Conservation (phyloP, 148 eudicot species). For the Polygonum maritimum region DNA sequence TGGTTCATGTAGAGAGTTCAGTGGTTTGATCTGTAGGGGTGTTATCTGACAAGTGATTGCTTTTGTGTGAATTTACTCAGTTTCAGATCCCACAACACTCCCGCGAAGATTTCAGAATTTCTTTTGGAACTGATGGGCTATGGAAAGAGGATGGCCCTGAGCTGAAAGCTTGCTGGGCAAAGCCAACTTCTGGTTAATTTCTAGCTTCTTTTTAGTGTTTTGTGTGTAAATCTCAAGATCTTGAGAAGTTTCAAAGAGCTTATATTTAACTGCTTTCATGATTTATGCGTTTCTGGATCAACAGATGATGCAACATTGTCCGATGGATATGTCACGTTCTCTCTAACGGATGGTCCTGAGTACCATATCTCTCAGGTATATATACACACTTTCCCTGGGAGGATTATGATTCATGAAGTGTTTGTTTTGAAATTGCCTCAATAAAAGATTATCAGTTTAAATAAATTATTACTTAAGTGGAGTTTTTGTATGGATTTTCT, state of each 20-base stretch:
- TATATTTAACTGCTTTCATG: neutral
- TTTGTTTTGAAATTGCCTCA: neutral
- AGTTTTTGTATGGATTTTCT: neutral
- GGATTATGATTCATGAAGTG: neutral
- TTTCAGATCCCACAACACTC: constrained; percentile 21
- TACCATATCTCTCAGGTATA: constrained; percentile 91
- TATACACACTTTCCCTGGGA: neutral
- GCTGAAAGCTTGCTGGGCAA: constrained; percentile 74
- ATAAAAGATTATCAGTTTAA: neutral
- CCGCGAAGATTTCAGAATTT: constrained; percentile 7
- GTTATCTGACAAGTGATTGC: neutral
- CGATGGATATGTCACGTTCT: constrained; percentile 79
- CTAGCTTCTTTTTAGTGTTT: neutral
- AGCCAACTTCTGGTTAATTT: constrained; percentile 40
- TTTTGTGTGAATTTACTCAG: constrained; percentile 15
- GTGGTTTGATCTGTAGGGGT: neutral
- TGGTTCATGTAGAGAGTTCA: neutral
- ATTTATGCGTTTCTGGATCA: constrained; percentile 15
- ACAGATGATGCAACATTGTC: constrained; percentile 44
- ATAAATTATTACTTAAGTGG: neutral
- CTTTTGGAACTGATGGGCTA: constrained; percentile 32
- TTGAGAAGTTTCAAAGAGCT: neutral
- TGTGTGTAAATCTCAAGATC: constrained; percentile 13
- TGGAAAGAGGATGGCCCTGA: constrained; percentile 55
- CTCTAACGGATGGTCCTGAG: constrained; percentile 95